phyloP scores from a whole-genome alignment of 2,329 filamentous ascomycete genomes.

The Zymoseptoria pseudotritici region DNA sequence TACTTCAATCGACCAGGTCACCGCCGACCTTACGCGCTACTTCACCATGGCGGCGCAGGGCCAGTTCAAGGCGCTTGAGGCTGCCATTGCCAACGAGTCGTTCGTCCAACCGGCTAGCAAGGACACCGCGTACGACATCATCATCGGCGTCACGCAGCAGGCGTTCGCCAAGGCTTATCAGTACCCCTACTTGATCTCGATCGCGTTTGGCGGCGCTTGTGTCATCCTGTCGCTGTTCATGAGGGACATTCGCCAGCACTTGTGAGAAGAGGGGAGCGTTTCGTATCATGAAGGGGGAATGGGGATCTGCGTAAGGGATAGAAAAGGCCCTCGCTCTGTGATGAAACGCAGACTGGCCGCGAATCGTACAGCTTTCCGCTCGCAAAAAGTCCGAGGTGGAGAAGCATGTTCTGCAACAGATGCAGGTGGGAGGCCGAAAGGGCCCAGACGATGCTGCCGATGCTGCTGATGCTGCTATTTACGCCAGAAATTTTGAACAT shows the following conservation, averaged over 20 bases:
- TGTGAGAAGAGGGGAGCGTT: constrained; percentile 10
- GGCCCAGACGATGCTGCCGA: no score
- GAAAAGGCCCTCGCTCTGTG: no score
- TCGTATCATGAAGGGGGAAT: no score
- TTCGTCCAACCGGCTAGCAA: constrained; percentile 1
- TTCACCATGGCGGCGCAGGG: constrained; percentile 18
- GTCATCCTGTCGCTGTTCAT: constrained; percentile 24
- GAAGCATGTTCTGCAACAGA: no score
- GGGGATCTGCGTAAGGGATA: no score
- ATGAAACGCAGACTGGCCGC: no score
- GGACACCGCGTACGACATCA: constrained; percentile 20
- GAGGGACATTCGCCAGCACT: constrained; percentile 28
- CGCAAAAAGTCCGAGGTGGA: no score
- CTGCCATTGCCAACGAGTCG: not conserved
- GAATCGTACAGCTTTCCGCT: no score
- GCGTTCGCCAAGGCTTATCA: constrained; percentile 25
- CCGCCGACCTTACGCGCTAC: constrained; percentile 11
- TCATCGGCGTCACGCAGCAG: constrained; percentile 20
- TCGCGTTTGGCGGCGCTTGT: constrained; percentile 28
- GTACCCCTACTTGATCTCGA: constrained; percentile 27
- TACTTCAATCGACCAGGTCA: not conserved
- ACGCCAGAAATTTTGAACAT: no score
- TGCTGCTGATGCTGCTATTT: no score
- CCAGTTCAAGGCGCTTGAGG: constrained; percentile 11
- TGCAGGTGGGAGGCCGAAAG: no score